These are phyloP conservation scores for Corylus heterophylla DNA, from an alignment of 306 rosid species.

Conservation along the genomic window DNA sequence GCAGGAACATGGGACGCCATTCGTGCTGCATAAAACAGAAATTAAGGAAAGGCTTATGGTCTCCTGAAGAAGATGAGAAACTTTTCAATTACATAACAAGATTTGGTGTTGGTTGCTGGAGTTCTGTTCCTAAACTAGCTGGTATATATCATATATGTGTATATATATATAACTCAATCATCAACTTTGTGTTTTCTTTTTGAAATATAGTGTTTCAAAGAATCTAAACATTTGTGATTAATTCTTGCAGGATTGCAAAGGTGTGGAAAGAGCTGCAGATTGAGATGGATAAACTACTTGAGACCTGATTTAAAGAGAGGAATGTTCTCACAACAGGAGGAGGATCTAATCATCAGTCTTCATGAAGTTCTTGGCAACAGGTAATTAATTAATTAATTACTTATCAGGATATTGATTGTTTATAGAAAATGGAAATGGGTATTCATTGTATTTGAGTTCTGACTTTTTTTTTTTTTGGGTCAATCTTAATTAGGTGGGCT, in stretches of 20 bases:
- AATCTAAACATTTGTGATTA: not conserved
- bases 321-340: slow-evolving; percentile 83
- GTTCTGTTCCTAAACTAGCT: slow-evolving; percentile 91
- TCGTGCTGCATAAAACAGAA: slow-evolving; percentile 81
- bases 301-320: slow-evolving; percentile 97
- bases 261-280: slow-evolving; percentile 91
- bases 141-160: slow-evolving; percentile 34
- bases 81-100: slow-evolving; percentile 83
- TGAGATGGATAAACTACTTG: slow-evolving; percentile 90
- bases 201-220: not conserved
- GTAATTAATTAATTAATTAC: slow-evolving; percentile 34
- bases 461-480: slow-evolving; percentile 4
- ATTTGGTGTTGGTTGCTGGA: slow-evolving; percentile 97
- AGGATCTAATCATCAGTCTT: slow-evolving; percentile 75
- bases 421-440: slow-evolving; percentile 14
- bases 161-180: too few relatives aligned
- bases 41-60: slow-evolving; percentile 88
- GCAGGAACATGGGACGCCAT: slow-evolving; percentile 71
- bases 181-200: not conserved
- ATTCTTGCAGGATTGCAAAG: slow-evolving; percentile 70
- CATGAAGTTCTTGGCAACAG: slow-evolving; percentile 88
- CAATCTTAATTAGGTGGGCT: slow-evolving; percentile 70
- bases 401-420: too few relatives aligned
- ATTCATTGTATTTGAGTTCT: not conserved
- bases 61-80: slow-evolving; percentile 95